These are phyloP conservation scores for Fusarium sublunatum DNA, from an alignment of 2,329 filamentous ascomycete species.

Conservation along the genomic window DNA sequence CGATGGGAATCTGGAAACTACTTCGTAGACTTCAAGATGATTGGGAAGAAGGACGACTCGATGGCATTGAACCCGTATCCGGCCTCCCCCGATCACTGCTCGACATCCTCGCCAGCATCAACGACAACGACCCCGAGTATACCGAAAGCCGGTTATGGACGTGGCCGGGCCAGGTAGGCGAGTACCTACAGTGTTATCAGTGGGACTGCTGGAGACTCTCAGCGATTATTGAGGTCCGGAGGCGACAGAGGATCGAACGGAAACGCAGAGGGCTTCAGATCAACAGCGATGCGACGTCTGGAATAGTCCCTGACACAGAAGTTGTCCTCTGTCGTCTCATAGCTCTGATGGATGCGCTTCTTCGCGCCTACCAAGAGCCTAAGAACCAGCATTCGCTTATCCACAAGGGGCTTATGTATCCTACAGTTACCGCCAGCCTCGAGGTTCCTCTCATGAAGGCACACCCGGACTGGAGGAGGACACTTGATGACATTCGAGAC, in stretches of 20 bases:
- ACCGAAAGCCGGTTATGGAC: conserved; percentile 37
- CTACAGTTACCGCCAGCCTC: conserved; percentile 31
- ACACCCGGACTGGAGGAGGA: conserved; percentile 33
- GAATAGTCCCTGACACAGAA: conserved; percentile 21
- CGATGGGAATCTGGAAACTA: conserved; percentile 41
- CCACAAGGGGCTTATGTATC: conserved; percentile 38
- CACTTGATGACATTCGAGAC: conserved; percentile 27
- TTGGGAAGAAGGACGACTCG: conserved; percentile 12
- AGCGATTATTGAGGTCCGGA: conserved; percentile 38
- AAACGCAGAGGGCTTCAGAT: conserved; percentile 7
- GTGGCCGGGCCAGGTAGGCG: conserved; percentile 39
- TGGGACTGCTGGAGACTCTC: conserved; percentile 43
- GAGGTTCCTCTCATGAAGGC: conserved; percentile 35
- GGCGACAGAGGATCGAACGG: conserved; percentile 30
- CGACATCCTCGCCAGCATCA: conserved; percentile 34
- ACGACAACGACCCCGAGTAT: conserved; percentile 37
- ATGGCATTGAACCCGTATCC: conserved; percentile 34
- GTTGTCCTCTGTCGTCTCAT: conserved; percentile 39
- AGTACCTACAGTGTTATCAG: conserved; percentile 37
- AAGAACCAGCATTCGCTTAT: conserved; percentile 36
- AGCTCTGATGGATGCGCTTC: conserved; percentile 39
- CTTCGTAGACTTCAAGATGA: conserved; percentile 35
- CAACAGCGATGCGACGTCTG: not conserved
- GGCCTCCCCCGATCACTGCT: conserved; percentile 38
- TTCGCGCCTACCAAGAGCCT: conserved; percentile 35